A percentile compares a stretch with the other conserved stretches of the same genome.
Evolutionary conservation across 2,329 filamentous ascomycete genomes (phyloP).

Genomic region (Epichloe coenophiala): DNA sequence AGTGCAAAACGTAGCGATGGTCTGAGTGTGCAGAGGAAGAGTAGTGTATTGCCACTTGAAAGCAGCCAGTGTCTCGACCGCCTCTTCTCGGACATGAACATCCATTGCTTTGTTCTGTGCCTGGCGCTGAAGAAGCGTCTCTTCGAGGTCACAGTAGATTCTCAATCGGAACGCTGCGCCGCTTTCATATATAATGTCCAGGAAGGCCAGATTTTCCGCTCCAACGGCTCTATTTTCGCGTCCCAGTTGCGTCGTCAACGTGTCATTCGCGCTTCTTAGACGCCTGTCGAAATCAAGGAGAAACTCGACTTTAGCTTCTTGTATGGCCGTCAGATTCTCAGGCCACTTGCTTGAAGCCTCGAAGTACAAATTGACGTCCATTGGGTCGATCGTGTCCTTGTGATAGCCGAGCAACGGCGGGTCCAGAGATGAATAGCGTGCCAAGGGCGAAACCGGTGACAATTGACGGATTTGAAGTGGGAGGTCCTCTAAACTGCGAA

Average conservation of each 20-base stretch:
- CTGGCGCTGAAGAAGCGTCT: slow-evolving; percentile 64
- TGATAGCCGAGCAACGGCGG: slow-evolving; percentile 27
- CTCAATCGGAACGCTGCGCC: slow-evolving; percentile 70
- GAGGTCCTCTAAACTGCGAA: slow-evolving; percentile 67
- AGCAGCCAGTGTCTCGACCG: slow-evolving; percentile 52
- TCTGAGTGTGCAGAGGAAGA: slow-evolving; percentile 67
- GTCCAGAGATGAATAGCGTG: slow-evolving; percentile 58
- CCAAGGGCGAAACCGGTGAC: slow-evolving; percentile 53
- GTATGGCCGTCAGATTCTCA: slow-evolving; percentile 79
- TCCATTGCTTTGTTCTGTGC: slow-evolving; percentile 60
- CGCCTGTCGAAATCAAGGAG: slow-evolving; percentile 62
- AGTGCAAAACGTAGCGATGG: slow-evolving; percentile 66
- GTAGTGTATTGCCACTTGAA: slow-evolving; percentile 62
- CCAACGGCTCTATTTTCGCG: slow-evolving; percentile 61
- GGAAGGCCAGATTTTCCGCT: slow-evolving; percentile 63
- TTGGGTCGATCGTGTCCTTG: slow-evolving; percentile 36
- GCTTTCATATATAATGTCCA: slow-evolving; percentile 65
- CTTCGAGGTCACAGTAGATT: slow-evolving; percentile 80
- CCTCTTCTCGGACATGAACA: slow-evolving; percentile 51
- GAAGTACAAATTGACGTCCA: slow-evolving; percentile 77
- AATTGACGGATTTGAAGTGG: slow-evolving; percentile 80
- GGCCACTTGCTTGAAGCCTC: slow-evolving; percentile 92
- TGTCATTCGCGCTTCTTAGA: slow-evolving; percentile 46
- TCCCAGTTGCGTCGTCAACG: slow-evolving; percentile 56
- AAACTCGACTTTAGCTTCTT: slow-evolving; percentile 88